A percentile compares a stretch with the other conserved stretches of the same genome.
phyloP scores from a whole-genome alignment of 805 yeast genomes.

The Schizosaccharomyces osmophilus region DNA sequence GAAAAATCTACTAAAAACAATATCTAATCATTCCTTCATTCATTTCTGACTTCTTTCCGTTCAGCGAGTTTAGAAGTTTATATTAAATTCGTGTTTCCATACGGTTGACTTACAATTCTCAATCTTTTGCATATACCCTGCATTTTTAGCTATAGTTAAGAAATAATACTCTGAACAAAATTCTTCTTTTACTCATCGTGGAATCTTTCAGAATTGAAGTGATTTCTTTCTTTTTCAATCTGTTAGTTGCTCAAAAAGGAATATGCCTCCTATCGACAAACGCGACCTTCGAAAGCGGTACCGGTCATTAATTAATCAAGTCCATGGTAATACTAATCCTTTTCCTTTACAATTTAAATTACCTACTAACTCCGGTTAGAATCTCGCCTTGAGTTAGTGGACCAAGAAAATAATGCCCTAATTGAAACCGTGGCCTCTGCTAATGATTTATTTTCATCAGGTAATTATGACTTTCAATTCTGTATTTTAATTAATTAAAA shows the following conservation, averaged over 20 bases:
- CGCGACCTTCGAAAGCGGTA: neutral
- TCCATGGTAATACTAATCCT: neutral
- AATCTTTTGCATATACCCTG: too few relatives aligned
- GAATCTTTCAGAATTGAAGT: too few relatives aligned
- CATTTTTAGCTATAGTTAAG: too few relatives aligned
- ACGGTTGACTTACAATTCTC: too few relatives aligned
- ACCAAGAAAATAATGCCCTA: neutral
- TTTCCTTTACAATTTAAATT: neutral
- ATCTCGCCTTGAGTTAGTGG: neutral
- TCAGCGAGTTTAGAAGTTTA: too few relatives aligned
- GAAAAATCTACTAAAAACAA: neutral
- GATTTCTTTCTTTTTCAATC: too few relatives aligned
- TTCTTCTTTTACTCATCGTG: too few relatives aligned
- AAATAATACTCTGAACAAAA: too few relatives aligned
- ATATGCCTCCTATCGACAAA: neutral
- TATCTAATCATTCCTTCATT: neutral
- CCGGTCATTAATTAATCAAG: neutral
- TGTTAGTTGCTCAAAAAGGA: neutral
- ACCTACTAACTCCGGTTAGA: neutral
- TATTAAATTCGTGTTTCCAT: too few relatives aligned
- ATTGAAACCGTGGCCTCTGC: neutral
- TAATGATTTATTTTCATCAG: neutral
- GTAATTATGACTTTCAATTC: neutral
- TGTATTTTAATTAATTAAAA: neutral
- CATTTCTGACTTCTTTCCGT: neutral